Percentiles rank a stretch among this genome's conserved stretches.
Conservation (phyloP, 305 asterid genomes). For the Rubia occidens region DNA sequence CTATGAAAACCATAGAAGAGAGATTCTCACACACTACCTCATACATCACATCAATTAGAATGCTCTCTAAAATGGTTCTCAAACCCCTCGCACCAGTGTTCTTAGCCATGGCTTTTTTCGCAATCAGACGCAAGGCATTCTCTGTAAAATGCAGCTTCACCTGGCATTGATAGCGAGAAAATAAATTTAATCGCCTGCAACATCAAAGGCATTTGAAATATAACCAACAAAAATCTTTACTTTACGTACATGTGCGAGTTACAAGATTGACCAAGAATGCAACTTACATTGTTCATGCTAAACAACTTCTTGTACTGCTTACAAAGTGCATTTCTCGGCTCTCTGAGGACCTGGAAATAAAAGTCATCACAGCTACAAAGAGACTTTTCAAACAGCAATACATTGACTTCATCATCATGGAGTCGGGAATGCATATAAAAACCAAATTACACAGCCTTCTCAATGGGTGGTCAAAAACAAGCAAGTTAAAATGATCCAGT, state of each 20-base stretch:
- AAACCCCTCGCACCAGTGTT: slow-evolving; percentile 93
- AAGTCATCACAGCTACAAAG: background rate
- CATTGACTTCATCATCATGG: background rate
- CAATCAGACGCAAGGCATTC: slow-evolving; percentile 54
- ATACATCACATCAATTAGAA: slow-evolving; percentile 79
- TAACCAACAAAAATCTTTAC: background rate
- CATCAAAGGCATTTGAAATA: slow-evolving; percentile 6
- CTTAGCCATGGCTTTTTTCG: slow-evolving; percentile 72
- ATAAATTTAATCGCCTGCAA: background rate
- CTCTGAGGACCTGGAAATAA: slow-evolving; percentile 57
- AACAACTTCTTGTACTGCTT: slow-evolving; percentile 88
- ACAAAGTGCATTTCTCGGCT: slow-evolving; percentile 88
- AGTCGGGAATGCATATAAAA: background rate
- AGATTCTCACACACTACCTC: slow-evolving; percentile 45
- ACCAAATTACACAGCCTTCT: background rate
- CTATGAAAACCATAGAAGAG: background rate
- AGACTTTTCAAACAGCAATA: background rate
- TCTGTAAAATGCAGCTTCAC: slow-evolving; percentile 74
- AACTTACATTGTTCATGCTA: slow-evolving; percentile 72
- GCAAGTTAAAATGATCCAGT: background rate
- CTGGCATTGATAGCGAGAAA: slow-evolving; percentile 28
- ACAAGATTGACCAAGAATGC: slow-evolving; percentile 5
- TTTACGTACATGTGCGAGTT: background rate
- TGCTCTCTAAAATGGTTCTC: slow-evolving; percentile 75
- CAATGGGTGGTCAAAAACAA: background rate